These are phyloP conservation scores for Saccharomycopsis sp. DNA, from an alignment of 805 yeast genomes.

Conservation along the genomic window DNA sequence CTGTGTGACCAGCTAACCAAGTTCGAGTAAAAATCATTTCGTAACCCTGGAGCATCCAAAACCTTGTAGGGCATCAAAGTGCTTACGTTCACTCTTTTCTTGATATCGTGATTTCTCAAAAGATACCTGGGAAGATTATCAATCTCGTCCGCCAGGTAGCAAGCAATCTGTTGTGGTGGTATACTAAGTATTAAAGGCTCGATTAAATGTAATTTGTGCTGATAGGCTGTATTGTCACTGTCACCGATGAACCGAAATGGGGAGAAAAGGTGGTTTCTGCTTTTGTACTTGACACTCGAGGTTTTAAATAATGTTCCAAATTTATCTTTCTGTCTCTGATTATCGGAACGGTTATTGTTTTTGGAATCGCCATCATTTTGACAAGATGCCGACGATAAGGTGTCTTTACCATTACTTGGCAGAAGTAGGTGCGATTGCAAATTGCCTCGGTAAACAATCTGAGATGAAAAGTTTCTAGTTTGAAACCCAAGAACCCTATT, in stretches of 20 bases:
- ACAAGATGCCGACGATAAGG: neutral
- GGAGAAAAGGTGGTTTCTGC: neutral
- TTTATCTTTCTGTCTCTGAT: neutral
- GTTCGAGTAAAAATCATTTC: constrained; percentile 75
- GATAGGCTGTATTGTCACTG: neutral
- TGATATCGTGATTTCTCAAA: constrained; percentile 11
- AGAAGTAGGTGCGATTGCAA: neutral
- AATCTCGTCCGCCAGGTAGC: constrained; percentile 11
- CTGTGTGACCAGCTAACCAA: constrained; percentile 62
- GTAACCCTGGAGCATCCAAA: constrained; percentile 61
- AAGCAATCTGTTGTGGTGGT: constrained; percentile 5
- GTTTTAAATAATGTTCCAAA: neutral
- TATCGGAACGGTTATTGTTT: constrained; percentile 3
- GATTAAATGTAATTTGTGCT: neutral
- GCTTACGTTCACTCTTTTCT: constrained; percentile 27
- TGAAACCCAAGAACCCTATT: constrained; percentile 37
- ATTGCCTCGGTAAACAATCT: neutral
- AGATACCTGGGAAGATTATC: neutral
- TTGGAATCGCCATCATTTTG: neutral
- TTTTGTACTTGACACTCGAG: neutral
- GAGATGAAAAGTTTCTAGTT: constrained; percentile 1
- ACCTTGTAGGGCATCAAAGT: constrained; percentile 43
- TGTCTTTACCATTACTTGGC: neutral
- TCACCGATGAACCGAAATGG: neutral
- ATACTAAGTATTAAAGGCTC: neutral